Percentiles rank a stretch among this genome's conserved stretches.
phyloP scores from a whole-genome alignment of 371 early-diverging fungal genomes.

The Syncephalastrum monosporum region DNA sequence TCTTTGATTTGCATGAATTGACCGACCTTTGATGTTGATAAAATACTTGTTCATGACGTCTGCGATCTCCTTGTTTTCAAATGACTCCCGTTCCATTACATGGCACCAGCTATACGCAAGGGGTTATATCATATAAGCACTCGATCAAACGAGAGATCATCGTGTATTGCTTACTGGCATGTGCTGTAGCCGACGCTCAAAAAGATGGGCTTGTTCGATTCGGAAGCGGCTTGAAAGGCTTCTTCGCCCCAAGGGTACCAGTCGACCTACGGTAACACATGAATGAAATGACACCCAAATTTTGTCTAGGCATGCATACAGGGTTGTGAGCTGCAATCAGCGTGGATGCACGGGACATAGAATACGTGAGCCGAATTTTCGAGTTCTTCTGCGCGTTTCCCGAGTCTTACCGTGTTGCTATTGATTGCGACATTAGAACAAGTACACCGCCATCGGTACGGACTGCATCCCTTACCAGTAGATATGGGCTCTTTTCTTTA shows the following conservation, averaged over 20 bases:
- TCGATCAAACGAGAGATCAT: background rate
- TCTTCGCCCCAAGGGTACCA: conserved; percentile 77
- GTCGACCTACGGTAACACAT: conserved; percentile 45
- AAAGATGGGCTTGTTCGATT: conserved; percentile 62
- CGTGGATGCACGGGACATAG: background rate
- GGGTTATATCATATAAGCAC: background rate
- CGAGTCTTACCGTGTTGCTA: conserved; percentile 49
- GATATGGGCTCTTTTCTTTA: conserved; percentile 63
- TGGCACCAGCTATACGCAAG: conserved; percentile 57
- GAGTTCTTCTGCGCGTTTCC: too few relatives aligned
- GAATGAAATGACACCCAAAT: background rate
- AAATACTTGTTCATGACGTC: conserved; percentile 59
- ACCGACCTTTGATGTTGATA: conserved; percentile 58
- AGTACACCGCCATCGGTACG: background rate
- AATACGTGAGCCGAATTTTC: background rate
- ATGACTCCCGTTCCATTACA: conserved; percentile 71
- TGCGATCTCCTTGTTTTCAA: conserved; percentile 57
- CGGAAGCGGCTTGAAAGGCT: conserved; percentile 55
- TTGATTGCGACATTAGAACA: background rate
- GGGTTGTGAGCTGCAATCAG: conserved; percentile 43
- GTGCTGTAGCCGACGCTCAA: conserved; percentile 70
- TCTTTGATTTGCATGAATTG: background rate
- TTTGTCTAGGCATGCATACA: conserved; percentile 20
- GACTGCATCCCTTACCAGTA: conserved; percentile 35
- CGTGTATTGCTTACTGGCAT: conserved; percentile 51